phyloP scores from a whole-genome alignment of 371 early-diverging fungal genomes.

The Mortierella sp. region DNA sequence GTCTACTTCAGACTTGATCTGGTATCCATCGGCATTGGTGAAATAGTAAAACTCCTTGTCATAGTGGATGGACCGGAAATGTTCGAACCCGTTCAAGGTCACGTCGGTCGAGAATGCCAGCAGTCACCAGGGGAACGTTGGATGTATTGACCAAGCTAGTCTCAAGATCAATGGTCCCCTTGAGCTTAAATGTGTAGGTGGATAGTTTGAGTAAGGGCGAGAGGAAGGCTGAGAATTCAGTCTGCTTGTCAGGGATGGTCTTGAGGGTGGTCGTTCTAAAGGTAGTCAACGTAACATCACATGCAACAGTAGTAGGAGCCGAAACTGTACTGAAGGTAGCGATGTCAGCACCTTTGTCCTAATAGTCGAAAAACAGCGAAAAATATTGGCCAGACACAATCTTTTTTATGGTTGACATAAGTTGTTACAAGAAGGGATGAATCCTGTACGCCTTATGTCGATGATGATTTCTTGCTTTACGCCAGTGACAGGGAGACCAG shows the following conservation, averaged over 20 bases:
- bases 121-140: not conserved
- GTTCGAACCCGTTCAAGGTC: too few relatives aligned
- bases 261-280: not conserved
- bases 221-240: not conserved
- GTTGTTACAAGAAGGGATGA: too few relatives aligned
- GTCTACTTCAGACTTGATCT: too few relatives aligned
- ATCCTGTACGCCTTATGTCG: too few relatives aligned
- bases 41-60: too few relatives aligned
- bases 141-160: not conserved
- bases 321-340: not conserved
- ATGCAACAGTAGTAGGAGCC: not conserved
- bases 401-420: too few relatives aligned
- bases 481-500: too few relatives aligned
- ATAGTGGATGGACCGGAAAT: too few relatives aligned
- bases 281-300: not conserved
- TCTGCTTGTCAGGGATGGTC: not conserved
- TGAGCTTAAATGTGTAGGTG: not conserved
- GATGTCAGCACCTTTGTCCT: not conserved
- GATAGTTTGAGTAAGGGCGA: not conserved
- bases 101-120: not conserved
- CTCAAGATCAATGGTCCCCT: not conserved
- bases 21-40: too few relatives aligned
- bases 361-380: not conserved
- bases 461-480: too few relatives aligned
- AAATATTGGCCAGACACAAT: not conserved